These are phyloP conservation scores for Hyaloperonospora brassicae DNA, from an alignment of 352 stramenopile species.

Conservation along the genomic window DNA sequence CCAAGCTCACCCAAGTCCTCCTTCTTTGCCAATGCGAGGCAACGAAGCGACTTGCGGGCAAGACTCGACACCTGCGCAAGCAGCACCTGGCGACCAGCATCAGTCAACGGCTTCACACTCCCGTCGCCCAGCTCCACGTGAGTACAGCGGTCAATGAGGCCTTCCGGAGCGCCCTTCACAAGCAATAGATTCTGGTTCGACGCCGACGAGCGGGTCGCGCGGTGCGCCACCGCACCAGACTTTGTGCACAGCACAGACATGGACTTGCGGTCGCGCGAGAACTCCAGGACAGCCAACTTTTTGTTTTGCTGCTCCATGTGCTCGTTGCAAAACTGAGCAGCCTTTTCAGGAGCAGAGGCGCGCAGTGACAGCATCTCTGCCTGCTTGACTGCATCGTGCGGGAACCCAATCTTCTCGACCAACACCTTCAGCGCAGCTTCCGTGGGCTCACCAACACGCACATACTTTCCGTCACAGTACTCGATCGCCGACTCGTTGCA, in stretches of 20 bases:
- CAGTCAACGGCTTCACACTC: slow-evolving; percentile 88
- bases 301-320: slow-evolving; percentile 76
- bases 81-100: slow-evolving; percentile 78
- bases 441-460: slow-evolving; percentile 92
- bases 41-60: slow-evolving; percentile 91
- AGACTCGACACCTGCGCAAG: slow-evolving; percentile 88
- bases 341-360: slow-evolving; percentile 52
- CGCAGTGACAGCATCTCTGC: slow-evolving; percentile 52
- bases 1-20: slow-evolving; percentile 80
- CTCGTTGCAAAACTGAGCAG: slow-evolving; percentile 80
- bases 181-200: slow-evolving; percentile 90
- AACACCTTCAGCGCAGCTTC: slow-evolving; percentile 95
- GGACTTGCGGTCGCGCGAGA: slow-evolving; percentile 95
- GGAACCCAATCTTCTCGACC: slow-evolving; percentile 91
- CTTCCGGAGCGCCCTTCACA: slow-evolving; percentile 98
- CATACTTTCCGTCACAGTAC: slow-evolving; percentile 82
- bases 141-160: slow-evolving; percentile 93
- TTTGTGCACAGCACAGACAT: slow-evolving; percentile 93
- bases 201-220: slow-evolving; percentile 52
- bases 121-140: slow-evolving; percentile 90
- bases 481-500: slow-evolving; percentile 96
- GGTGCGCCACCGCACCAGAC: slow-evolving; percentile 22
- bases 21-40: slow-evolving; percentile 95
- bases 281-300: slow-evolving; percentile 92
- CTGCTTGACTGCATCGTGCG: slow-evolving; percentile 51